Evolutionary conservation across 371 early-diverging fungal genomes (phyloP).

Genomic region (Saksenaea oblongispora): DNA sequence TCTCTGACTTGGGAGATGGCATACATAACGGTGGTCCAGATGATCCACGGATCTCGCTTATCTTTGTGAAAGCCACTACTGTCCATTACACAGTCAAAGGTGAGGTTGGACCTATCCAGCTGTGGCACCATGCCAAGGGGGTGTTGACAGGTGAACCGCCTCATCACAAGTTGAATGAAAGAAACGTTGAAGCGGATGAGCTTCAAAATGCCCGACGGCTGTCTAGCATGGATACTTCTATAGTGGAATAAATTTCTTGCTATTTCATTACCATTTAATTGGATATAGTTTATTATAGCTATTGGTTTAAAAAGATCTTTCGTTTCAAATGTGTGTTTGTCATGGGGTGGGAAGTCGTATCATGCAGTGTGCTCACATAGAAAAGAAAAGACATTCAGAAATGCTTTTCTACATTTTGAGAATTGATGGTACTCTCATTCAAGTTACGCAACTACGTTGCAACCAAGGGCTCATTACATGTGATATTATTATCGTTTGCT

Average conservation of each 20-base stretch:
- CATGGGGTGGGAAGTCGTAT: no score
- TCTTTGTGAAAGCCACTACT: slow-evolving; percentile 27
- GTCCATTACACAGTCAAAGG: slow-evolving; percentile 30
- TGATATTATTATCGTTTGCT: no score
- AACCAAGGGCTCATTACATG: no score
- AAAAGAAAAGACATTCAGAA: no score
- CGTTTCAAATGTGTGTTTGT: no score
- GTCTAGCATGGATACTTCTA: slow-evolving; percentile 5
- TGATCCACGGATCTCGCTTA: slow-evolving; percentile 45
- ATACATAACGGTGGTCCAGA: slow-evolving; percentile 42
- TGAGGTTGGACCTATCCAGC: slow-evolving; percentile 16
- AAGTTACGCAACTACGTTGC: no score
- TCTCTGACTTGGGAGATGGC: slow-evolving; percentile 45
- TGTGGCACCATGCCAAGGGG: slow-evolving; percentile 23
- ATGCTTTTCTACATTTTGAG: no score
- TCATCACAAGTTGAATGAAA: slow-evolving; percentile 14
- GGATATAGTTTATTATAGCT: no score
- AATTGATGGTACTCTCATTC: no score
- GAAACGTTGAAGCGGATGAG: slow-evolving; percentile 17
- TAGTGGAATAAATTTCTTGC: slow-evolving; percentile 9
- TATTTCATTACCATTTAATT: not conserved
- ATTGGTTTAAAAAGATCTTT: no score
- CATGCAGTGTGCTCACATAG: no score
- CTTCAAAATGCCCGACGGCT: slow-evolving; percentile 18
- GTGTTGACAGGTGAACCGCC: slow-evolving; percentile 27